Evolutionary conservation across 2,329 filamentous ascomycete genomes (phyloP), one percentile per base, ranked within the genome.

Genomic region (Calcarisporium arbuscula): DNA sequence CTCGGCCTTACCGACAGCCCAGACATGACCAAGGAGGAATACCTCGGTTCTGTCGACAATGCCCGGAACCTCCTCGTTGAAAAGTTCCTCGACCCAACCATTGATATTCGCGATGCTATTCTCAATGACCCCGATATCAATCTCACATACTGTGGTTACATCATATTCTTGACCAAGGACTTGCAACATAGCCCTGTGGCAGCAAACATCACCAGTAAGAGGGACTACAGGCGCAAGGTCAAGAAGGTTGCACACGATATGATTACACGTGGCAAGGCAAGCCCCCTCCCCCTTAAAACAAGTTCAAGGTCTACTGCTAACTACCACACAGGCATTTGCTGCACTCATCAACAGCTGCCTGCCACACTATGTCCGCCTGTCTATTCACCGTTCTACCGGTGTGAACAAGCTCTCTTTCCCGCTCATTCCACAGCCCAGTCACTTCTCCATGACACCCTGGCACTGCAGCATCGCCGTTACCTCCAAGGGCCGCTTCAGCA

Each of bases 391-490:
- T 36, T 36, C 33, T n/a, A 19, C 33, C 3, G 33, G 30, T 30
- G 15, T 14, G 11, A n/a, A 23, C n/a, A 48, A 46, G 32, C 36
- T 46, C 2, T 46, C 45, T 8, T 36, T 48, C 28, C 36, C 34
- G 10, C 38, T 48, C 6, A 18, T 48, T 3, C 51, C 52, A 21
- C 42, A 46, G 35, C 30, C 39, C 6, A 43, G 42, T 6, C 37
- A 36, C 10, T 49, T 51, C 33, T 41, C 45, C 3, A 43, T 43
- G 14, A 45, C 55, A 0, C 58, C 58, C 3, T 61, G 58, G 58
- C 57, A 61, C 41, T 50, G 51, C 4, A 51, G 44, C 18, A 47
- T 58, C 8, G 56, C 54, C 1, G 54, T 59, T 12, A 56, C 42
- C 2, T 40, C 52, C 7, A 50, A 59, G 34, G 56, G 57, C 33